Evolutionary conservation across 2,329 filamentous ascomycete genomes (phyloP).

Genomic region (Colletotrichum brevisporum): DNA sequence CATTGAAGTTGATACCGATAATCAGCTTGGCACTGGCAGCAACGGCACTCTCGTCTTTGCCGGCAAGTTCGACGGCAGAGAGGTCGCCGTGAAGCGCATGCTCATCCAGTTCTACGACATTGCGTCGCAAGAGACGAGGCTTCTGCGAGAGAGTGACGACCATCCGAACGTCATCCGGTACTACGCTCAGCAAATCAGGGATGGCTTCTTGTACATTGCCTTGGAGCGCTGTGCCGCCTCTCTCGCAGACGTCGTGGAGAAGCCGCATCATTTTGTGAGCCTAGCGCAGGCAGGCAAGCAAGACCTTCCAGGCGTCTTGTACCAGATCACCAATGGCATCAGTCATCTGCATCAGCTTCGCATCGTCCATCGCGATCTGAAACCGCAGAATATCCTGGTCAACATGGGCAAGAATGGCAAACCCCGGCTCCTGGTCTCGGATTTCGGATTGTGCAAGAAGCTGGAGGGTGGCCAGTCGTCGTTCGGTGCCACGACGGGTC

Average conservation of each 20-base stretch:
- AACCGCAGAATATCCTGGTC: slow-evolving; percentile 97
- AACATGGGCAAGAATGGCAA: slow-evolving; percentile 77
- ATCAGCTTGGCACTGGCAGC: slow-evolving; percentile 83
- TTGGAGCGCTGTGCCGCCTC: slow-evolving; percentile 95
- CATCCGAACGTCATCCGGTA: slow-evolving; percentile 98
- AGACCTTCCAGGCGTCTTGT: slow-evolving; percentile 84
- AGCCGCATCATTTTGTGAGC: slow-evolving; percentile 75
- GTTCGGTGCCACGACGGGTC: slow-evolving; percentile 92
- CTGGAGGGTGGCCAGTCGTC: slow-evolving; percentile 95
- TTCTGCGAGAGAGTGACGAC: slow-evolving; percentile 93
- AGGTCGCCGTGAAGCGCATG: slow-evolving; percentile 97
- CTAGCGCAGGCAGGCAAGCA: slow-evolving; percentile 80
- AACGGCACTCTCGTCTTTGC: slow-evolving; percentile 98
- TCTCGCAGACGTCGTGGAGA: slow-evolving; percentile 90
- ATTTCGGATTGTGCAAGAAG: slow-evolving; percentile 98
- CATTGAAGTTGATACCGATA: slow-evolving; percentile 74
- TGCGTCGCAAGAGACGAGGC: slow-evolving; percentile 91
- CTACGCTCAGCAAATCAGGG: slow-evolving; percentile 89
- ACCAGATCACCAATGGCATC: slow-evolving; percentile 91
- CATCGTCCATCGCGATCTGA: slow-evolving; percentile 97
- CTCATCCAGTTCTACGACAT: slow-evolving; percentile 96
- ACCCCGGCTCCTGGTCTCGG: slow-evolving; percentile 92
- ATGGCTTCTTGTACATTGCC: slow-evolving; percentile 95
- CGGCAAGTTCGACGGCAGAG: slow-evolving; percentile 92
- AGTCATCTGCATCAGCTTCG: slow-evolving; percentile 90